Base-by-base conservation (phyloP, 371 early-diverging fungal genomes). In the Saksenaea oblongispora region DNA sequence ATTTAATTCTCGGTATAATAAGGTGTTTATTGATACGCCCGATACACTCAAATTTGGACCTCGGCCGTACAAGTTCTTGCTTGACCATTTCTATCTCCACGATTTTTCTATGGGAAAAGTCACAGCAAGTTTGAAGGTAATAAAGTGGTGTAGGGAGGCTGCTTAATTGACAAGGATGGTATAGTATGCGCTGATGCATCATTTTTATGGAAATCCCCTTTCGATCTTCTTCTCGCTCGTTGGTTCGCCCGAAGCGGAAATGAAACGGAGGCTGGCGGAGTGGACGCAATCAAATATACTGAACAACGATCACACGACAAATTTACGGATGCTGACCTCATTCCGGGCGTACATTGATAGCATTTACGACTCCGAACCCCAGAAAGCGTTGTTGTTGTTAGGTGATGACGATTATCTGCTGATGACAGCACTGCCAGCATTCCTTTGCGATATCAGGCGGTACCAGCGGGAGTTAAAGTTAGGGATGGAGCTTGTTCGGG, bases 131-230 rank as follows among this genome's bases (percentile, higher is more conserved):
- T 64, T 94, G 9, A 85, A 91, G 83, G 91, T 88, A 73, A 64
- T 61, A n/a, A 34, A 9, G 14, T 5, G 57, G 35, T 51, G 37
- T 18, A 35, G 15, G 8, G 39, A 22, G 24, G 24, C n/a, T n/a
- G 42, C 11, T 37, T 5, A 3, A 22, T 31, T 59, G 17, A 34
- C 10, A 4, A 14, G 14, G 36, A 63, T 17, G 17, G 17, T 9
- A 37, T 72, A 95, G 89, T 95, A 92, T 70, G 87, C 93, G 0
- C 73, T 88, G 24, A 93, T 95, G 94, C 90, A 91, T 58, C 91
- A 93, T 70, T 95, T 81, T 66, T 95, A 93, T 70, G 85, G 87
- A 1, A 93, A 94, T 64, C 93, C 96, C 5, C 78, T 96, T 18
- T 92, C 93, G 53, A 76, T 93, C 5, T 82, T 96, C 15, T 66